Percentiles rank a stretch among this genome's conserved stretches.
phyloP scores from a whole-genome alignment of 805 yeast genomes.

The Candida morakotiae region DNA sequence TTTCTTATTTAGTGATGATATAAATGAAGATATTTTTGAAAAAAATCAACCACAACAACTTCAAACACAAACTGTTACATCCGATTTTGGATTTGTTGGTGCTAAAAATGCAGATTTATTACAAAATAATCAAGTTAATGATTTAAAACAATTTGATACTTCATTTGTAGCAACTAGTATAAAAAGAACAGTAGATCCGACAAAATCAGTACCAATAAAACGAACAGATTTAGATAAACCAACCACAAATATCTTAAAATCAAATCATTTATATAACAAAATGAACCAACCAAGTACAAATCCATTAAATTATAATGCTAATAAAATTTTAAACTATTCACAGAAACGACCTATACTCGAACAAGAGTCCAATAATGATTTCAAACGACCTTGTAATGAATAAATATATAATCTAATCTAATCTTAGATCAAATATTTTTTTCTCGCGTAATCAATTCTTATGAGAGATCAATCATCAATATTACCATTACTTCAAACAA shows the following conservation, averaged over 20 bases:
- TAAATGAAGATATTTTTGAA: slow-evolving; percentile 17
- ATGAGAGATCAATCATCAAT: slow-evolving; percentile 19
- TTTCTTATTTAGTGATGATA: slow-evolving; percentile 40
- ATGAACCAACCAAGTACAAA: slow-evolving; percentile 7
- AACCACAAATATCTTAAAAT: neutral
- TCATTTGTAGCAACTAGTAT: slow-evolving; percentile 50
- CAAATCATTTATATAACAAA: slow-evolving; percentile 4
- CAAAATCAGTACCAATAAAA: slow-evolving; percentile 61
- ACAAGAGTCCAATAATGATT: neutral
- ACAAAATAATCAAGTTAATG: slow-evolving; percentile 36
- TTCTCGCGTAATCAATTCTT: neutral
- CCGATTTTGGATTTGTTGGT: slow-evolving; percentile 45
- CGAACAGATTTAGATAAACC: slow-evolving; percentile 23
- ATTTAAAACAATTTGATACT: slow-evolving; percentile 52
- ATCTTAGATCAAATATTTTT: neutral
- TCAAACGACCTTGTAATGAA: slow-evolving; percentile 2
- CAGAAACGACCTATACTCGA: neutral
- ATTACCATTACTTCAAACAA: slow-evolving; percentile 14
- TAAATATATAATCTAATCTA: neutral
- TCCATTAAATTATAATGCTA: slow-evolving; percentile 13
- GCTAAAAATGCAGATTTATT: slow-evolving; percentile 62
- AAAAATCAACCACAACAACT: neutral
- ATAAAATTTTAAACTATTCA: slow-evolving; percentile 24
- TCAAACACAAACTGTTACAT: neutral
- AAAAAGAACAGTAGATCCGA: slow-evolving; percentile 57